Percentiles rank a stretch among this genome's conserved stretches.
phyloP scores from a whole-genome alignment of 192 early-diverging fungal genomes.

The Bifiguratus adelaidae region DNA sequence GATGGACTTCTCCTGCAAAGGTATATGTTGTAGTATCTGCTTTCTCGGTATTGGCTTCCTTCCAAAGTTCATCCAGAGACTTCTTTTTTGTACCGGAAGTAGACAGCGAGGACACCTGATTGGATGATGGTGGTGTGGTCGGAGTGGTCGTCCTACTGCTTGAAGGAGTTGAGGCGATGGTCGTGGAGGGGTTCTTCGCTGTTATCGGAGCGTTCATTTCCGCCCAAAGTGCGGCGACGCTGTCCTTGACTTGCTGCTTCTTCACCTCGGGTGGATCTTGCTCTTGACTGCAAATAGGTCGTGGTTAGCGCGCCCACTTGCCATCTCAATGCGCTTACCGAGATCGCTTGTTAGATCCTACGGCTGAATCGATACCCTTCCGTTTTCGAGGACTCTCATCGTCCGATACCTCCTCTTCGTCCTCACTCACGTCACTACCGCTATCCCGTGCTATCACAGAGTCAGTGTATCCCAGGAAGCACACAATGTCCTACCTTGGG shows the following conservation, averaged over 20 bases:
- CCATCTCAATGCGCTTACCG: too few relatives aligned
- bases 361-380: too few relatives aligned
- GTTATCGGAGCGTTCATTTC: constrained; percentile 31
- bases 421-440: not conserved
- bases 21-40: not conserved
- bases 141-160: not conserved
- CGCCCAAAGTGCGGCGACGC: constrained; percentile 41
- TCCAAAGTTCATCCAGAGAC: too few relatives aligned
- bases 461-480: not conserved
- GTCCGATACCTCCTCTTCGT: too few relatives aligned
- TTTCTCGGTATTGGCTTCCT: not conserved
- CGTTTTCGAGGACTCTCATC: too few relatives aligned
- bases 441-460: not conserved
- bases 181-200: not conserved
- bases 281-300: not conserved
- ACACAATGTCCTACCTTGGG: not conserved
- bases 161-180: not conserved
- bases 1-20: not conserved
- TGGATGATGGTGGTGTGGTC: not conserved
- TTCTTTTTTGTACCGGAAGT: too few relatives aligned
- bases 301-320: not conserved
- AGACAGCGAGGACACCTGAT: not conserved
- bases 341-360: too few relatives aligned
- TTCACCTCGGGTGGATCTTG: not conserved
- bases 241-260: constrained; percentile 11